Evolutionary conservation across 2,329 filamentous ascomycete genomes (phyloP).

Genomic region (Talaromyces sp.): DNA sequence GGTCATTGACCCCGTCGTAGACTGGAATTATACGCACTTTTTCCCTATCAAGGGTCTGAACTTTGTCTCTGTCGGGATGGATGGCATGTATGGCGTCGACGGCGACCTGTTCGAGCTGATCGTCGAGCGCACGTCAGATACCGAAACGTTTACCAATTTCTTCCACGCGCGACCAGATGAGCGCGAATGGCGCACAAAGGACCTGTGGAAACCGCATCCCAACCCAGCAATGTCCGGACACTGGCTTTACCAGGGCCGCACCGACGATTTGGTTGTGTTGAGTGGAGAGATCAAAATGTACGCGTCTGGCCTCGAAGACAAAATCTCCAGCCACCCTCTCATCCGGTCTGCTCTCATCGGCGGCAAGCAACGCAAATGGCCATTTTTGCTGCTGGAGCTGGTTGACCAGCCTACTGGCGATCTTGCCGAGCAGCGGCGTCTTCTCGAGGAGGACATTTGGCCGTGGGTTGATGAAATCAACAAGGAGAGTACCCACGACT

Average conservation of each 20-base stretch:
- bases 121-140: slow-evolving; percentile 16
- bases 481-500: not conserved
- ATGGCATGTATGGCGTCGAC: not conserved
- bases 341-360: slow-evolving; percentile 20
- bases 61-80: slow-evolving; percentile 9
- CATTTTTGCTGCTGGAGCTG: slow-evolving; percentile 20
- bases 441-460: slow-evolving; percentile 6
- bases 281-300: slow-evolving; percentile 19
- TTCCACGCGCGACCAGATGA: slow-evolving; percentile 14
- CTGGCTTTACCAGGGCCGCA: slow-evolving; percentile 23
- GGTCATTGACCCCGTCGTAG: slow-evolving; percentile 8
- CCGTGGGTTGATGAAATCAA: slow-evolving; percentile 3
- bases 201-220: slow-evolving; percentile 22
- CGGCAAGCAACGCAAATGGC: slow-evolving; percentile 16
- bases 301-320: slow-evolving; percentile 19
- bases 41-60: slow-evolving; percentile 12
- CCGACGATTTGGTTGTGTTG: slow-evolving; percentile 17
- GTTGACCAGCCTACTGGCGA: not conserved
- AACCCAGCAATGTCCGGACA: slow-evolving; percentile 9
- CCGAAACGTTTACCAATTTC: slow-evolving; percentile 19
- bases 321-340: slow-evolving; percentile 17
- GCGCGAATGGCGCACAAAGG: slow-evolving; percentile 18
- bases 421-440: not conserved
- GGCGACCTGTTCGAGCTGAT: slow-evolving; percentile 20
- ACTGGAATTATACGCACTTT: slow-evolving; percentile 19